Evolutionary conservation across 345 rosid species (phyloP).

Genomic region (Gossypium longicalyx): DNA sequence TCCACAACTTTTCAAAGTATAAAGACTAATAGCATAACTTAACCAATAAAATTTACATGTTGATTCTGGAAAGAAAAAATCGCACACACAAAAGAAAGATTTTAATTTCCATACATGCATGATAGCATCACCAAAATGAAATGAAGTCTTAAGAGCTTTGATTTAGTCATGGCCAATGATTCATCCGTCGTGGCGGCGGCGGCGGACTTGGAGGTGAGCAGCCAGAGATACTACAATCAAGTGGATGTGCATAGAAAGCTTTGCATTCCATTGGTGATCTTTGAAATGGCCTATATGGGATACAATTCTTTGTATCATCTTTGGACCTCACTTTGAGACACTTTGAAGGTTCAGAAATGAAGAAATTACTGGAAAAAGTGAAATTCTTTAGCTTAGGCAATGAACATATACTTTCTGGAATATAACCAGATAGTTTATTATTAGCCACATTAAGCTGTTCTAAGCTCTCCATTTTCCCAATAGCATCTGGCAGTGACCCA

Average conservation of each 20-base stretch:
- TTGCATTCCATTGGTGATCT: conserved; percentile 55
- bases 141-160: neutral
- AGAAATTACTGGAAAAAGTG: conserved; percentile 63
- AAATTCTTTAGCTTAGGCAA: conserved; percentile 71
- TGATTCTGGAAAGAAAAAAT: neutral
- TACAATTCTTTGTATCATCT: conserved; percentile 65
- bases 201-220: conserved; percentile 42
- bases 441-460: conserved; percentile 73
- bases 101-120: neutral
- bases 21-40: too few relatives aligned
- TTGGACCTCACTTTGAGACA: conserved; percentile 48
- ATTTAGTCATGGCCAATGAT: conserved; percentile 16
- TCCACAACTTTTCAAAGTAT: too few relatives aligned
- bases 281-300: conserved; percentile 55
- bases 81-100: neutral
- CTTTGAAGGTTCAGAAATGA: conserved; percentile 48
- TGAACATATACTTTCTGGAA: conserved; percentile 58
- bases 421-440: conserved; percentile 56
- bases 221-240: conserved; percentile 48
- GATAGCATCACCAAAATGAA: neutral
- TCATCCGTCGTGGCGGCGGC: conserved; percentile 18
- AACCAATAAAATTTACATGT: neutral
- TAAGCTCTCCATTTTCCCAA: conserved; percentile 65
- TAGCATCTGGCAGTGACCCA: conserved; percentile 59
- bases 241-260: conserved; percentile 47